These are phyloP conservation scores for Penicillium ucsense DNA, from an alignment of 495 filamentous ascomycete species.

Conservation along the genomic window DNA sequence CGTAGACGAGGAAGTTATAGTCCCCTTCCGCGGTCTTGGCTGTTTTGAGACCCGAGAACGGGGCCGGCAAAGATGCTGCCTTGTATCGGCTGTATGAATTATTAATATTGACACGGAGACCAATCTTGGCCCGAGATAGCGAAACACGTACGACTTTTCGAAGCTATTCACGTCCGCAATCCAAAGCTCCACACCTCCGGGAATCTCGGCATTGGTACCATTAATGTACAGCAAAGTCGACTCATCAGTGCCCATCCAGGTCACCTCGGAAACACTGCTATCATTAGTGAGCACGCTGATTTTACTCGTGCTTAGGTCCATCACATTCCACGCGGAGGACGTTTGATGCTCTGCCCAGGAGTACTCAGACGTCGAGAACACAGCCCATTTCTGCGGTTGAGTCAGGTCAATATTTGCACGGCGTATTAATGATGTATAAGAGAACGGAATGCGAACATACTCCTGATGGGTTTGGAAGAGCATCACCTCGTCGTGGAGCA, in stretches of 20 bases:
- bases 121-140: not conserved
- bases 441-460: conserved; percentile 10
- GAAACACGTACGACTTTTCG: conserved; percentile 10
- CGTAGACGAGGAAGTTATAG: conserved; percentile 53
- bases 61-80: conserved; percentile 47
- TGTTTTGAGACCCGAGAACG: conserved; percentile 58
- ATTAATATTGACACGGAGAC: not conserved
- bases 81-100: conserved; percentile 31
- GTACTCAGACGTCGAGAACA: conserved; percentile 34
- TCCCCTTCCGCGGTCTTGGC: conserved; percentile 42
- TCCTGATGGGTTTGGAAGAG: conserved; percentile 28
- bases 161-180: conserved; percentile 24
- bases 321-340: conserved; percentile 23
- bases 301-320: conserved; percentile 31
- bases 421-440: no score
- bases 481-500: conserved; percentile 26
- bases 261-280: conserved; percentile 34
- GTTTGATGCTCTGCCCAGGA: conserved; percentile 33
- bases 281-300: conserved; percentile 28
- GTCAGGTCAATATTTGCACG: not conserved
- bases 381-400: conserved; percentile 12
- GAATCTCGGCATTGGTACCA: conserved; percentile 31
- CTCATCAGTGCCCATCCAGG: conserved; percentile 32
- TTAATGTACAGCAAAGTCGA: conserved; percentile 40
- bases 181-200: conserved; percentile 36